phyloP scores from a whole-genome alignment of 768 basidiomycete genomes.

The Solioccasus polychromus region DNA sequence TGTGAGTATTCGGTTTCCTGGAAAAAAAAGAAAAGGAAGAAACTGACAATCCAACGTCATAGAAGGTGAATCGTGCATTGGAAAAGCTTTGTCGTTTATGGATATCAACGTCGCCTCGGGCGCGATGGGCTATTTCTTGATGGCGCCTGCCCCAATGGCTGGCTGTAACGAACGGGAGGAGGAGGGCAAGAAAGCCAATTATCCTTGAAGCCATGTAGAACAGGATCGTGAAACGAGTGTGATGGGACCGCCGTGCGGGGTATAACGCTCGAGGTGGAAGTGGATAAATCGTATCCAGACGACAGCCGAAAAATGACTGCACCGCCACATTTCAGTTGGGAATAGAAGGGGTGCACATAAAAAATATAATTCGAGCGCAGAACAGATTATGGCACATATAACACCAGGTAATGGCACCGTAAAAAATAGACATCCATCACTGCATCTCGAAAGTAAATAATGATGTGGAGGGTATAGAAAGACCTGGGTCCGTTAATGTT shows the following conservation, averaged over 20 bases:
- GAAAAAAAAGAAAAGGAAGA: neutral
- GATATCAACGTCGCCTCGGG: conserved; percentile 39
- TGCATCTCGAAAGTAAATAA: conserved; percentile 7
- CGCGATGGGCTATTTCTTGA: conserved; percentile 48
- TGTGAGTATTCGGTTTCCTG: conserved; percentile 7
- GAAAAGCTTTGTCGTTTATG: conserved; percentile 36
- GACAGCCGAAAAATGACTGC: conserved; percentile 7
- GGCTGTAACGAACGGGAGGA: conserved; percentile 34
- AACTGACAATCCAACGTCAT: conserved; percentile 52
- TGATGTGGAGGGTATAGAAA: conserved; percentile 27
- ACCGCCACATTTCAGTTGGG: conserved; percentile 7
- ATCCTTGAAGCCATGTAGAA: conserved; percentile 19
- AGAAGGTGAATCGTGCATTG: conserved; percentile 50
- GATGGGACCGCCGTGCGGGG: conserved; percentile 7
- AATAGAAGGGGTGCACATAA: neutral
- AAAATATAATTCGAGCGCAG: neutral
- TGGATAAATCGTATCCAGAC: too few relatives aligned
- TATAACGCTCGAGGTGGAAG: neutral
- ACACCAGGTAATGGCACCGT: conserved; percentile 10
- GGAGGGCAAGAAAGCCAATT: conserved; percentile 35
- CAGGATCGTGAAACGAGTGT: conserved; percentile 20
- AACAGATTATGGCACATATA: conserved; percentile 17
- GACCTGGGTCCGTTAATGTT: conserved; percentile 18
- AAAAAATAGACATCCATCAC: conserved; percentile 5
- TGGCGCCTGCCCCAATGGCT: conserved; percentile 38